Conservation (phyloP, 1,284 basidiomycete genomes). For the Porodaedalea pini region DNA sequence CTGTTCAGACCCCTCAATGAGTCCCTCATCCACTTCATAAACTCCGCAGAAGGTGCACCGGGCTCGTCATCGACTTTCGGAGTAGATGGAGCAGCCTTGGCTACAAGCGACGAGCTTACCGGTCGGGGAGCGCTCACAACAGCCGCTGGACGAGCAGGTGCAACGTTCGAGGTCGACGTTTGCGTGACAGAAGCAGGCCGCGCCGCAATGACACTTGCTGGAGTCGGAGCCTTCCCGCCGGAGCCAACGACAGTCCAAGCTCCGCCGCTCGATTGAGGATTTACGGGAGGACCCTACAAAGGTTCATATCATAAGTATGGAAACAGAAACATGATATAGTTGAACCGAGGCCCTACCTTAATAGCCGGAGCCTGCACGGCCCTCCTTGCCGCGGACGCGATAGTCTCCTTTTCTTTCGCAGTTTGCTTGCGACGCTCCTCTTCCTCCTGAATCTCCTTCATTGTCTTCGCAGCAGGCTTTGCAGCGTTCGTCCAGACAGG, state of each 20-base stretch:
- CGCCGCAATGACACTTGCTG: slow-evolving; percentile 28
- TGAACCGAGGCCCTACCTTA: slow-evolving; percentile 52
- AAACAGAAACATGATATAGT: slow-evolving; percentile 7
- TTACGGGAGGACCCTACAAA: background rate
- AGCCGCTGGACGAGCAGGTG: slow-evolving; percentile 25
- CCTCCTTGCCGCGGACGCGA: slow-evolving; percentile 56
- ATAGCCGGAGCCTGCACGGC: slow-evolving; percentile 77
- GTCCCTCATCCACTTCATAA: slow-evolving; percentile 88
- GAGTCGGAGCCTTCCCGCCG: slow-evolving; percentile 57
- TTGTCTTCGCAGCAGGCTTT: slow-evolving; percentile 70
- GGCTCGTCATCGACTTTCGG: slow-evolving; percentile 57
- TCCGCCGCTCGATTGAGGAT: slow-evolving; percentile 37
- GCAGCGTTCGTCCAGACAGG: slow-evolving; percentile 67
- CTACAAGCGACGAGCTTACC: slow-evolving; percentile 26
- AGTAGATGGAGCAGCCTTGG: slow-evolving; percentile 35
- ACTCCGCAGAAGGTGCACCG: slow-evolving; percentile 77
- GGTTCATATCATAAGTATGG: background rate
- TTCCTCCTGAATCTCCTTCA: slow-evolving; percentile 99
- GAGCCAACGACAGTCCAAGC: slow-evolving; percentile 87
- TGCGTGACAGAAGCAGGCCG: slow-evolving; percentile 31
- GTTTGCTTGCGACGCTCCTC: slow-evolving; percentile 79
- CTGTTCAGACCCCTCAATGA: slow-evolving; percentile 83
- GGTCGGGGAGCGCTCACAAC: slow-evolving; percentile 35
- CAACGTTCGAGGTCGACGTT: slow-evolving; percentile 21
- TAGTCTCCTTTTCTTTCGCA: slow-evolving; percentile 55